Base-by-base conservation (phyloP, 805 yeast species). In the Metschnikowia noctiluminum region DNA sequence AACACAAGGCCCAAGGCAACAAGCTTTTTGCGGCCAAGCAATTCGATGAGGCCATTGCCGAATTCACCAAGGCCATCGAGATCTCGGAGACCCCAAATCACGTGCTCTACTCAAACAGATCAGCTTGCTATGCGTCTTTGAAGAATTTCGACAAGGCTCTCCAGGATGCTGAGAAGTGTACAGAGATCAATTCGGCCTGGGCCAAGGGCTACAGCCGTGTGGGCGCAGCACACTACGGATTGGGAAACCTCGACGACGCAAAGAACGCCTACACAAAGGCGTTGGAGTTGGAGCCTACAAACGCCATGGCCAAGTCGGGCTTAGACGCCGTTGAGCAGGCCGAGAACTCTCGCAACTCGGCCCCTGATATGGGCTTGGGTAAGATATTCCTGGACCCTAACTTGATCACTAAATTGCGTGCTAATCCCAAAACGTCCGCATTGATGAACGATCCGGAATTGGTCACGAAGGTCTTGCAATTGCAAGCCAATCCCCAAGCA, bases 171-270 rank as follows among this genome's bases (percentile, higher is more conserved):
- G 70, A 87, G 50, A 81, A 86, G 62, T 87, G 96, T 70, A 83
- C 87, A 46, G 78, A 80, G 60, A 82, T 90, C 69, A 89, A 87
- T 55, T 84, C 90, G 13, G 56, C 85, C 2, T 94, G 98, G 98
- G 90, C 97, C 21, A 94, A 94, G 70, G 99, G 98, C 42, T 88
- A 87, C 75, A 87, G 84, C 62, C 84, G 99, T 69, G 86, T 87
- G 35, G 99, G 89, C 51, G 91, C 97, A 55, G 99, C 99, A 31
- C 81, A 85, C 43, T 85, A 77, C 61, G 99, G 99, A n/a, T 73
- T 87, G 51, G 89, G 89, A 14, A 79, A 87, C 51, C 77, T 84
- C 43, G 90, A 87, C 30, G 87, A 80, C 21, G 94, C 98, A 40
- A 80, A 79, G 57, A 66, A 68, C 28, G 75, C 86, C 27, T 92